Evolutionary conservation across 106 monocot genomes (phyloP).

Genomic region (Dendrobium officinale): DNA sequence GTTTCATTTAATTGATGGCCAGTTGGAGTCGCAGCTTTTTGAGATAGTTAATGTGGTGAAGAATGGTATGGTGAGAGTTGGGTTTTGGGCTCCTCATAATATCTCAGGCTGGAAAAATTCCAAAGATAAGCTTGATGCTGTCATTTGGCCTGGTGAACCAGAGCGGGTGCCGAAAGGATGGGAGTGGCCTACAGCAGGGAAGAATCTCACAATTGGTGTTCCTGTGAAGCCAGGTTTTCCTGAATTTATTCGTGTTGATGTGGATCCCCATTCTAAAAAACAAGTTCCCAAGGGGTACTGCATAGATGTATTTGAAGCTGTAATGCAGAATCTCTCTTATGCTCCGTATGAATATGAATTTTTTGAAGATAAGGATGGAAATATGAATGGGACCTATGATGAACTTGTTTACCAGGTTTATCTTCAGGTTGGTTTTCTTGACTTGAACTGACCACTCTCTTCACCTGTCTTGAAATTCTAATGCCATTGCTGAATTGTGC

Average conservation of each 20-base stretch:
- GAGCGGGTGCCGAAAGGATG: conserved; percentile 33
- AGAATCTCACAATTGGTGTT: conserved; percentile 38
- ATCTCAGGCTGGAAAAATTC: conserved; percentile 9
- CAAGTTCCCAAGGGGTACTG: conserved; percentile 24
- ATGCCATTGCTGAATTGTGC: too few relatives aligned
- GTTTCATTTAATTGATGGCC: conserved; percentile 31
- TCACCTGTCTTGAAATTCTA: too few relatives aligned
- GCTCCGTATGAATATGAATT: conserved; percentile 21
- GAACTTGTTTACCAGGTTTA: conserved; percentile 72
- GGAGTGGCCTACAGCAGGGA: conserved; percentile 33
- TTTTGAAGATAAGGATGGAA: conserved; percentile 15
- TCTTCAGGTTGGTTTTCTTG: conserved; percentile 36
- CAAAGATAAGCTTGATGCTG: neutral
- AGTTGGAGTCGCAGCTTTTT: conserved; percentile 20
- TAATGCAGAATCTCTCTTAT: conserved; percentile 35
- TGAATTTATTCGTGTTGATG: conserved; percentile 21
- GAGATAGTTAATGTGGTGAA: conserved; percentile 45
- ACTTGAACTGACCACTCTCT: neutral
- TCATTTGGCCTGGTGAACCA: conserved; percentile 42
- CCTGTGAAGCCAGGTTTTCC: conserved; percentile 38
- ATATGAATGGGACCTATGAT: conserved; percentile 57
- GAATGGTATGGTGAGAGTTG: conserved; percentile 20
- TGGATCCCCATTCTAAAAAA: neutral
- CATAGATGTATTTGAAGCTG: conserved; percentile 55
- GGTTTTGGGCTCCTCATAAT: conserved; percentile 33